Percentiles rank a stretch among this genome's conserved stretches.
Evolutionary conservation across 208 protist genomes (phyloP).

Genomic region (Crithidia mellificae): DNA sequence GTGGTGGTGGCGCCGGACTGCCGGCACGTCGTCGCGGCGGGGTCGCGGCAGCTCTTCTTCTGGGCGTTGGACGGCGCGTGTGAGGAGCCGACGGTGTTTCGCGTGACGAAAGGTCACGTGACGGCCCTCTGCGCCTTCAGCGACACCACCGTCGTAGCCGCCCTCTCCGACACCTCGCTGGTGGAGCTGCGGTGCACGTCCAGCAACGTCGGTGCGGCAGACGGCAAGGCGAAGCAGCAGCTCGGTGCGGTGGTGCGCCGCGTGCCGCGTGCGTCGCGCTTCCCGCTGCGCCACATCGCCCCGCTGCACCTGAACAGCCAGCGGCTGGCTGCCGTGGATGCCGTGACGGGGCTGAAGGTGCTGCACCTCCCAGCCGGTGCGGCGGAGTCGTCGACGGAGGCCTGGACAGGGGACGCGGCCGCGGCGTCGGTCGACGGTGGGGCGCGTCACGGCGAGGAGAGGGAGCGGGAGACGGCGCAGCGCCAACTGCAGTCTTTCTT

Average conservation of each 20-base stretch:
- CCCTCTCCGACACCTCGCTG: constrained; percentile 39
- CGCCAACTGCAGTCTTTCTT: constrained; percentile 46
- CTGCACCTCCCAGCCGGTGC: constrained; percentile 37
- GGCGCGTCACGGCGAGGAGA: neutral
- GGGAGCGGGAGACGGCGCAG: neutral
- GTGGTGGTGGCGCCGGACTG: constrained; percentile 42
- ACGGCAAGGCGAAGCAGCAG: neutral
- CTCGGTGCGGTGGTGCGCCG: constrained; percentile 27
- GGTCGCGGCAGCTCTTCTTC: constrained; percentile 49
- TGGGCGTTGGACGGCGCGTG: constrained; percentile 46
- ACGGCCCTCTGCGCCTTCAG: constrained; percentile 64
- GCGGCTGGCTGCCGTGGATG: constrained; percentile 59
- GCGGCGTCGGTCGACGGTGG: too few relatives aligned
- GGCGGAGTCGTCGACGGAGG: constrained; percentile 12
- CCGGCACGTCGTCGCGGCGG: constrained; percentile 47
- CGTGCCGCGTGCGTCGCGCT: constrained; percentile 23
- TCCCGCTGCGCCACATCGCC: constrained; percentile 41
- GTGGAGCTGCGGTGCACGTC: constrained; percentile 43
- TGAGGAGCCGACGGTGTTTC: constrained; percentile 24
- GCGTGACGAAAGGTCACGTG: constrained; percentile 22
- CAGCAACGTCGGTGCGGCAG: neutral
- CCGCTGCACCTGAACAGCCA: constrained; percentile 38
- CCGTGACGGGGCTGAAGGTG: constrained; percentile 58
- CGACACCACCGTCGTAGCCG: constrained; percentile 49
- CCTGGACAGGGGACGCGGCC: constrained; percentile 18